These are phyloP conservation scores for Trichomonas tenax DNA, from an alignment of 208 protist genomes.

Conservation along the genomic window DNA sequence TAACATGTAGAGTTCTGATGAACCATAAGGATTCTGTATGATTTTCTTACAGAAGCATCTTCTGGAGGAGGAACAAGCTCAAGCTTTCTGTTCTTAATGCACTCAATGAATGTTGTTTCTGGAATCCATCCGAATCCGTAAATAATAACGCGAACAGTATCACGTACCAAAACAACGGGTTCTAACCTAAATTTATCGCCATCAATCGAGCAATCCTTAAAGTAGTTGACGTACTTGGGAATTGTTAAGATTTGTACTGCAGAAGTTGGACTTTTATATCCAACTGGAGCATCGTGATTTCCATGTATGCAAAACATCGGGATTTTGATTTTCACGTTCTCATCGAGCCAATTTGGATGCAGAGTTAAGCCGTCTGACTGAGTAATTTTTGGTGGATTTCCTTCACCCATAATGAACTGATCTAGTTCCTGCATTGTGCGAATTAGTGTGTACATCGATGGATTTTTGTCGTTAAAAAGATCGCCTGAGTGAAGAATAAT, in stretches of 20 bases:
- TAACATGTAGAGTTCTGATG: not conserved
- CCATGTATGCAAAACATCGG: not conserved
- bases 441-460: not conserved
- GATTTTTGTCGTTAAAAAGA: not conserved
- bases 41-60: not conserved
- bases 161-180: not conserved
- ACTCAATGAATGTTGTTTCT: not conserved
- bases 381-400: not conserved
- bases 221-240: not conserved
- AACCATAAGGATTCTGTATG: not conserved
- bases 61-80: not conserved
- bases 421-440: not conserved
- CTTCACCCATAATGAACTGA: not conserved
- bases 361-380: not conserved
- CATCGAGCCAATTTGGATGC: not conserved
- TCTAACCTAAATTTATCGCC: not conserved
- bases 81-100: not conserved
- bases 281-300: not conserved
- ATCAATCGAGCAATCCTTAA: not conserved
- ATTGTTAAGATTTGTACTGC: not conserved
- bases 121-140: not conserved
- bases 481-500: not conserved
- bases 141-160: not conserved
- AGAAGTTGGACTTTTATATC: not conserved
- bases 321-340: not conserved